Percentiles rank a stretch among this genome's conserved stretches.
These are phyloP conservation scores for Ogataea polymorpha DNA, from an alignment of 805 yeast species.

Conservation along the genomic window DNA sequence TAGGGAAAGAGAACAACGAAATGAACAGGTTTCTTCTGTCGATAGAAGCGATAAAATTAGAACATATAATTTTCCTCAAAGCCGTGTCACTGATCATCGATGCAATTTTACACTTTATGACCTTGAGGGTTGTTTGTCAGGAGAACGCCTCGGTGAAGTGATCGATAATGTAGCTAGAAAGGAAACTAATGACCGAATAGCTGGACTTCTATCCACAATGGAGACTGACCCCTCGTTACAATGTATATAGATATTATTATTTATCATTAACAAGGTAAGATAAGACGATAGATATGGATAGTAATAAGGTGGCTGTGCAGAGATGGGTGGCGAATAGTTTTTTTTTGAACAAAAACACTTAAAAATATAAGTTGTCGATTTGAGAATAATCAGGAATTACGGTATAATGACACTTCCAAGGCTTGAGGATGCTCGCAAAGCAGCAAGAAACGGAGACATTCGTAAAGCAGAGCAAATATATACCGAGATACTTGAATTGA, in stretches of 20 bases:
- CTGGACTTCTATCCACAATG: slow-evolving; percentile 31
- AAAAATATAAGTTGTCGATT: not conserved
- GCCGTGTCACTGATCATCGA: slow-evolving; percentile 90
- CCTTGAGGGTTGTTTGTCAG: slow-evolving; percentile 61
- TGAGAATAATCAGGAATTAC: not conserved
- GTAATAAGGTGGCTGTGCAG: too few relatives aligned
- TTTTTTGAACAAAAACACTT: not conserved
- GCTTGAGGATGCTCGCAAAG: slow-evolving; percentile 60
- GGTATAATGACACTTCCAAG: slow-evolving; percentile 31
- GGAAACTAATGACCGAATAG: slow-evolving; percentile 45
- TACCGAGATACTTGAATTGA: slow-evolving; percentile 41
- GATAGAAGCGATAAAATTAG: slow-evolving; percentile 91
- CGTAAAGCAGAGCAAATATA: slow-evolving; percentile 61
- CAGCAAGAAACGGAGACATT: slow-evolving; percentile 46
- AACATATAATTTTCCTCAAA: slow-evolving; percentile 91
- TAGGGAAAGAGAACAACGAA: slow-evolving; percentile 63
- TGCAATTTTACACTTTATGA: slow-evolving; percentile 81
- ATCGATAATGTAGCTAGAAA: slow-evolving; percentile 48
- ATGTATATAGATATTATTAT: not conserved
- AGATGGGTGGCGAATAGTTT: slow-evolving; percentile 10
- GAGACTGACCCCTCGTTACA: slow-evolving; percentile 4
- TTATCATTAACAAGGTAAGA: too few relatives aligned
- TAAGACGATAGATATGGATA: too few relatives aligned
- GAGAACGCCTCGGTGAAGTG: slow-evolving; percentile 53
- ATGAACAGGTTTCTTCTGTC: slow-evolving; percentile 82